A percentile compares a stretch with the other conserved stretches of the same genome.
phyloP scores from a whole-genome alignment of 2,329 filamentous ascomycete genomes.

The Hymenoscyphus fraxineus region DNA sequence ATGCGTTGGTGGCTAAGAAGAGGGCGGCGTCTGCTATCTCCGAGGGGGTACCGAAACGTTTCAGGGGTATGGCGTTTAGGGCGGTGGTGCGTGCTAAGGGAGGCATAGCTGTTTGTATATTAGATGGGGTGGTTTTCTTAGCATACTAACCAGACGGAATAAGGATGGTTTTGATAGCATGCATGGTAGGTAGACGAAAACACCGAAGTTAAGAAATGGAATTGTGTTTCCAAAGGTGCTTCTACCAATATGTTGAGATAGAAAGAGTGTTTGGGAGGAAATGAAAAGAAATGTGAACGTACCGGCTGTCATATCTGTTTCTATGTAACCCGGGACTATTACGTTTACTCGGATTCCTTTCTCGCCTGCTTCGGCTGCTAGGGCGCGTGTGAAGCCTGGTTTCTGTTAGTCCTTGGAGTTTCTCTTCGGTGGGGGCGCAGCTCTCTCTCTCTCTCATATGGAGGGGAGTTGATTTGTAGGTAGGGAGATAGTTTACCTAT shows the following conservation, averaged over 20 bases:
- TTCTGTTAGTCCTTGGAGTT: not conserved
- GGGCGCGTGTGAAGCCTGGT: constrained; percentile 62
- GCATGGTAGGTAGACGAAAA: constrained; percentile 4
- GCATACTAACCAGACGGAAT: constrained; percentile 26
- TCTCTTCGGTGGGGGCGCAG: no score
- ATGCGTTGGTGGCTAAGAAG: constrained; percentile 73
- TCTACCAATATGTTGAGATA: no score
- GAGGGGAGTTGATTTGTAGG: constrained; percentile 4
- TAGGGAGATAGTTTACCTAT: constrained; percentile 48
- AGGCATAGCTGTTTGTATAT: constrained; percentile 43
- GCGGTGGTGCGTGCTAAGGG: constrained; percentile 35
- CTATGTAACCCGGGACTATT: constrained; percentile 77
- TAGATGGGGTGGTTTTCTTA: constrained; percentile 22
- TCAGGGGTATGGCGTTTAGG: constrained; percentile 55
- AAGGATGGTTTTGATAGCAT: not conserved
- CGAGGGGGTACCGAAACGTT: constrained; percentile 61
- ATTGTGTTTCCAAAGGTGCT: no score
- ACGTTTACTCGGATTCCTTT: constrained; percentile 71
- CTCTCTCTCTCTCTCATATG: no score
- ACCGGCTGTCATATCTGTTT: constrained; percentile 77
- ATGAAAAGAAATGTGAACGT: constrained; percentile 19
- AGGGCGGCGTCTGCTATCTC: constrained; percentile 80
- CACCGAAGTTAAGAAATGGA: not conserved
- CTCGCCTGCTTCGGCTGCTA: constrained; percentile 59
- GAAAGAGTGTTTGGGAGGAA: not conserved